Evolutionary conservation across 2,329 filamentous ascomycete species (phyloP), one percentile per base, ranked within the genome.

Genomic region (Mycosphaerella sp.): DNA sequence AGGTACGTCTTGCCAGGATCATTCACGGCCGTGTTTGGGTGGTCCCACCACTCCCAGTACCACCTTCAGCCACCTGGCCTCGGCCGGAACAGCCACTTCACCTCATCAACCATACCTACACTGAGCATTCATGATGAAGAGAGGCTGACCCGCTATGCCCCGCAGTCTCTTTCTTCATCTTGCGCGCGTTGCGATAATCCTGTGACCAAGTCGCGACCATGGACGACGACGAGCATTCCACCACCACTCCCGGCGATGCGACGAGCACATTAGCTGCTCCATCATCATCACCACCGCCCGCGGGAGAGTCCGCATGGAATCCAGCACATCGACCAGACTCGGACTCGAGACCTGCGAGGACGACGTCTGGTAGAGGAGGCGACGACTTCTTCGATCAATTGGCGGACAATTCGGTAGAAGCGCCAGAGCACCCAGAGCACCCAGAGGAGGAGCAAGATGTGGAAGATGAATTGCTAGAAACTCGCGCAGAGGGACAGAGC

Each of bases 271-370:
- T 46, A 12, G 40, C 47, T 14, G 29, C 5, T 7, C 26, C 26
- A 29, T 29, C 26, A 29, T 29, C 26, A 7, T 7, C 26, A 29
- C 26, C 26, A 29, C 26, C 34, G 23, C 41, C 34, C 32, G 46
- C 47, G 29, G 54, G 54, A 45, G 49, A 56, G 43, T 46, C 52
- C 34, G 62, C 73, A 51, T 82, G 80, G 80, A 78, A 82, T 71
- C 79, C 80, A 43, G 79, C 80, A 17, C 67, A 79, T 56, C 70
- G 77, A 64, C 73, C 59, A 23, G 55, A 62, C 46, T 53, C 55
- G 21, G 41, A 57, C 12, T 21, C 47, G 23, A 44, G 34, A 32
- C 65, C 60, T 51, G 53, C 44, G 21, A 58, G 55, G 44, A 63
- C 62, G 48, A 60, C 42, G 8, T 57, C 55, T 12, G 53, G 49